Evolutionary conservation across 2,329 filamentous ascomycete genomes (phyloP).

Genomic region (Chrysoporthe puriensis): DNA sequence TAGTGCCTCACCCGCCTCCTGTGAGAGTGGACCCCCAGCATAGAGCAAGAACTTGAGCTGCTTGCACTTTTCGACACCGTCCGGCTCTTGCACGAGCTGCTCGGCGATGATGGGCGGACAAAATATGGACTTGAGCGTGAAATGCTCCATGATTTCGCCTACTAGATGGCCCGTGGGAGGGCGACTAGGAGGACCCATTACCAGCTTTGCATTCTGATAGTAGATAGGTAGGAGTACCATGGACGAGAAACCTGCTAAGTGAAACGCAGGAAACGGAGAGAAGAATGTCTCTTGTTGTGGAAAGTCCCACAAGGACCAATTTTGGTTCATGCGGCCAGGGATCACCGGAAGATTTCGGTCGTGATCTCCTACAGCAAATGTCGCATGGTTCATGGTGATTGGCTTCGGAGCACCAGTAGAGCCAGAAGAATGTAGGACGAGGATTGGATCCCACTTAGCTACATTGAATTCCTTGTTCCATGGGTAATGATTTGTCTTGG

Average conservation of each 20-base stretch:
- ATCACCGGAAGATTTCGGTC: conserved; percentile 25
- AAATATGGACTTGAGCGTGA: conserved; percentile 28
- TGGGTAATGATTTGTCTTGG: conserved; percentile 14
- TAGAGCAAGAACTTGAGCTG: conserved; percentile 32
- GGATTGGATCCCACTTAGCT: conserved; percentile 28
- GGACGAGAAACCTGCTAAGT: conserved; percentile 30
- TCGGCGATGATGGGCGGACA: conserved; percentile 30
- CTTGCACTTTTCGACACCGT: conserved; percentile 29
- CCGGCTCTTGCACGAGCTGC: conserved; percentile 27
- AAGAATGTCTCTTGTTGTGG: conserved; percentile 26
- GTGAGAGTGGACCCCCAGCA: conserved; percentile 31
- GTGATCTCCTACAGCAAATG: conserved; percentile 27
- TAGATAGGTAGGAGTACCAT: conserved; percentile 30
- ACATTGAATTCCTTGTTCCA: conserved; percentile 28
- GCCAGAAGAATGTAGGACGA: conserved; percentile 31
- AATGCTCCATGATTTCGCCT: conserved; percentile 29
- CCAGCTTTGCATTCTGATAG: conserved; percentile 26
- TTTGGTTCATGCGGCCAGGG: conserved; percentile 29
- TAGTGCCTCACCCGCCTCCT: conserved; percentile 28
- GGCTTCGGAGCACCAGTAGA: conserved; percentile 30
- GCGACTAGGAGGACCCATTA: conserved; percentile 24
- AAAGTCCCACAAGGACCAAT: conserved; percentile 29
- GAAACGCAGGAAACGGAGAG: conserved; percentile 30
- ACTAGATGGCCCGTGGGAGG: conserved; percentile 27
- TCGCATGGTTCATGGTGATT: conserved; percentile 31